Evolutionary conservation across 2,329 filamentous ascomycete species (phyloP).

Genomic region (Verticillium dahliae): DNA sequence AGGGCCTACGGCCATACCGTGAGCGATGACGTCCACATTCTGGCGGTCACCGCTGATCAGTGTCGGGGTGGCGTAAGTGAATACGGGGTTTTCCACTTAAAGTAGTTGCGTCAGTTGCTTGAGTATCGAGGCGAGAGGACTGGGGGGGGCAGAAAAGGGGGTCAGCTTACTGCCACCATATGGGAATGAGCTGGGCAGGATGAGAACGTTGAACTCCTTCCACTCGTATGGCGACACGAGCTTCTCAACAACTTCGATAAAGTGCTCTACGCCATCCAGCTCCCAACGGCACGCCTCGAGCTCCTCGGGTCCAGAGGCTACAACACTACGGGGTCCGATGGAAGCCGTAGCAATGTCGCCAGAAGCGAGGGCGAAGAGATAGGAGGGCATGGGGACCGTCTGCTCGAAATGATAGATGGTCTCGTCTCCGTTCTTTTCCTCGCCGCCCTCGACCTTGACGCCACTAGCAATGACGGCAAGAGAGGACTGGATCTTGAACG

Average conservation of each 20-base stretch:
- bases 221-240: conserved; percentile 83
- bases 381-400: conserved; percentile 85
- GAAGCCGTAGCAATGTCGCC: conserved; percentile 81
- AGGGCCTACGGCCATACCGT: conserved; percentile 39
- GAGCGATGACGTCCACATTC: conserved; percentile 94
- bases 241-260: conserved; percentile 78
- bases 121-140: not conserved
- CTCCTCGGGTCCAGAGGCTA: conserved; percentile 85
- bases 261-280: conserved; percentile 83
- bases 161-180: conserved; percentile 54
- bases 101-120: not conserved
- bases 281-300: conserved; percentile 82
- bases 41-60: conserved; percentile 86
- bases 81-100: conserved; percentile 85
- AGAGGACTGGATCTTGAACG: conserved; percentile 79
- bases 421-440: conserved; percentile 46
- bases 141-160: not conserved
- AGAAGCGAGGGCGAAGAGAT: conserved; percentile 86
- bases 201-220: conserved; percentile 91
- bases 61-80: conserved; percentile 91
- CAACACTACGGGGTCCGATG: conserved; percentile 78
- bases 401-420: conserved; percentile 83
- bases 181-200: conserved; percentile 84
- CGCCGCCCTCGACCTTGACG: conserved; percentile 46
- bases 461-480: conserved; percentile 91